Base-by-base conservation (phyloP, 768 basidiomycete genomes). In the Serpula lacrymans region DNA sequence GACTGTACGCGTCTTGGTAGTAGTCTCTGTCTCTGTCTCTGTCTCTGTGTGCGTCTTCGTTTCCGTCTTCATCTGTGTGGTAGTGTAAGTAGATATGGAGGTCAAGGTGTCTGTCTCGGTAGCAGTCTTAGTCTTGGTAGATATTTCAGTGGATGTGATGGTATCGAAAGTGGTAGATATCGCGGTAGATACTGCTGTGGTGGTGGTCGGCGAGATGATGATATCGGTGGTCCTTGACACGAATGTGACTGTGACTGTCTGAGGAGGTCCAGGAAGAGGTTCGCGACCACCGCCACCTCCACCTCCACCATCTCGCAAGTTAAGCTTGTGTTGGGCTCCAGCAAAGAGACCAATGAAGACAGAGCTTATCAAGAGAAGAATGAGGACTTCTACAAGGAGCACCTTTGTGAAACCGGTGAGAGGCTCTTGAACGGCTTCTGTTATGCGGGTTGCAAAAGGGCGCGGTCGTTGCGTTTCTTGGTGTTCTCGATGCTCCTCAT, bases 321-420 rank as follows among this genome's bases (percentile, higher is more conserved):
- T 77, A 38, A 92, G 72, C 46, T 80, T 82, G 55, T 88, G 84
- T 58, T 90, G 80, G 1, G 84, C 83, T 8, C 96, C 96, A 23
- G 91, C 85, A 60, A 93, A 97, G 4, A 99, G 70, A 8, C 95
- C 95, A 46, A 94, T 83, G 62, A 95, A 94, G n/a, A 89, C 73
- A 6, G 88, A 86, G 49, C 78, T 82, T 34, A 91, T 72, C 33
- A 97, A 73, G 11, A 98, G 72, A 34, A 99, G 72, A 20, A 87
- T 61, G 45, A 98, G 74, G 0, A 78, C 75, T 33, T 88, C 68
- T 14, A 83, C 69, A 9, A 91, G 78, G 1, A 98, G 80, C 37
- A 90, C 68, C 68, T 90, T 87, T 36, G 90, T 83, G 46, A 96
- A 75, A 16, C 84, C 72, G 1, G 91, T 90, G 25, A 97, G 75